Base-by-base conservation (phyloP, 257 asterid species). In the Nicotiana noctiflora region DNA sequence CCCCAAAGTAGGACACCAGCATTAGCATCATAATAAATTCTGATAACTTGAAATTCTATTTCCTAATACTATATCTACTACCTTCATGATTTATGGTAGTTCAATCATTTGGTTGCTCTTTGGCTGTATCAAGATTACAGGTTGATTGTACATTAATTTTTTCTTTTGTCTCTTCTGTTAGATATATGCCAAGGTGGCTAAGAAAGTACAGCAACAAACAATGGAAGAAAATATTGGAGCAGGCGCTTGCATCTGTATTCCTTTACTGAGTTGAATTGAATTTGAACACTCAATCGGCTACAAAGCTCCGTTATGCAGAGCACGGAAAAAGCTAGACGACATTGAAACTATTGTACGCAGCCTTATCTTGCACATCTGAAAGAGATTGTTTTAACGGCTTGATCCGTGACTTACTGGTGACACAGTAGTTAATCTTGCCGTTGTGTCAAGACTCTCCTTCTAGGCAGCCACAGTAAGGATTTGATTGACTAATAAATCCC, bases 11-110 rank as follows among this genome's bases (percentile, higher is more conserved):
- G 74, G 81, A 77, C 81, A 68, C 79, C 78, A 61, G 76, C 61
- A 79, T 86, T 87, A 63, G 65, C 80, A 44, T 84, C 89, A 83
- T 64, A 79, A 82, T 87, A 60, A 86, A 74, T 87, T 83, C 82
- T 21, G 75, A 74, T 80, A 49, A 76, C 32, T 79, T 80, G 84
- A 81, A 76, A 82, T 78, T 82, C 82, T 78, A 55, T 34, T 80
- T 18, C 5, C 79, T 81, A 72, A 81, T 70, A 40, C 76, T 29
- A 63, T 59, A 56, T 80, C 61, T 74, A 66, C 76, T 81, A 32
- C 25, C 49, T 21, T 7, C 34, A 25, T 77, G 23, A 21, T 34
- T 2, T 77, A 25, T 40, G 8, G 8, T 77, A 34, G 18, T 19
- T 34, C 40, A 59, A 59, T 77, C 57, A 37, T 59, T 77, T 59